phyloP scores from a whole-genome alignment of 1,139 yeast species.

The Geotrichum fermentans region DNA sequence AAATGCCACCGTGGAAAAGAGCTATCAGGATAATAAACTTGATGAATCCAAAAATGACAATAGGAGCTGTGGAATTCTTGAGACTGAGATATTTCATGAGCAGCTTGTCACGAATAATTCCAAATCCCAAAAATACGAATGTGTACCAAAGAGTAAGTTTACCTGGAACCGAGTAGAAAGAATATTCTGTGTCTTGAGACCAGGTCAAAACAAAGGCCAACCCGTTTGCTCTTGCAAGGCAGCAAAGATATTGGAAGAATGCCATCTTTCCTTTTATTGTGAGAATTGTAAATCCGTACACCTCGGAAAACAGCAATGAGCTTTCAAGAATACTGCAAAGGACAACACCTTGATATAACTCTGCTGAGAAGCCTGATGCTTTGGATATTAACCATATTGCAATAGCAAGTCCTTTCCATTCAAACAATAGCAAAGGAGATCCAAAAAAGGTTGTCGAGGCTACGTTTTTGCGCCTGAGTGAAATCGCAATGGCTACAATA shows the following conservation, averaged over 20 bases:
- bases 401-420: slow-evolving; percentile 9
- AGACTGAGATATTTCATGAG: not conserved
- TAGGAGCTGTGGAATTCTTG: not conserved
- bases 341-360: not conserved
- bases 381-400: slow-evolving; percentile 1
- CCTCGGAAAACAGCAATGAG: not conserved
- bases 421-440: not conserved
- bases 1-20: not conserved
- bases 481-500: not conserved
- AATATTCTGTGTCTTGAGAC: slow-evolving; percentile 5
- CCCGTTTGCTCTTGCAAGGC: slow-evolving; percentile 1
- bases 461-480: not conserved
- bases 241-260: not conserved
- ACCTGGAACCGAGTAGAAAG: slow-evolving; percentile 8
- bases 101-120: not conserved
- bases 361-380: slow-evolving; percentile 1
- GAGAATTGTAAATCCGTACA: not conserved
- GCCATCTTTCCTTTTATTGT: not conserved
- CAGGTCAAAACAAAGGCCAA: slow-evolving; percentile 3
- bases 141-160: slow-evolving; percentile 8
- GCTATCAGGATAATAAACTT: not conserved
- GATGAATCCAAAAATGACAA: not conserved
- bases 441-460: not conserved
- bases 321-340: not conserved
- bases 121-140: slow-evolving; percentile 1